Conservation (phyloP, 2,329 filamentous ascomycete genomes). For the Penicillium sp. region DNA sequence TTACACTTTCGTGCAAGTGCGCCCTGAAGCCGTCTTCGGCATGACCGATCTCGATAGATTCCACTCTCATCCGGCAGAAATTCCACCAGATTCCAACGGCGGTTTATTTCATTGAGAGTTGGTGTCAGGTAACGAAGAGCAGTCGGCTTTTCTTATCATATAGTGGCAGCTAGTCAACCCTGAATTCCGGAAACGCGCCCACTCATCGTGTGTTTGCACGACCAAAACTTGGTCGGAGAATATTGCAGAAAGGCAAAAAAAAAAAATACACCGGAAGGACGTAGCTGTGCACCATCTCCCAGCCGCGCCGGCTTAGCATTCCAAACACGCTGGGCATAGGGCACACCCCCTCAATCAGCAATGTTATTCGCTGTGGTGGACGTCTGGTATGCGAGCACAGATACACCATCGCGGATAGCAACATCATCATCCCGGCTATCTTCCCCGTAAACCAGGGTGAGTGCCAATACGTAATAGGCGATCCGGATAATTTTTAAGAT, state of each 20-base stretch:
- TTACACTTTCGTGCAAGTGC: slow-evolving; percentile 13
- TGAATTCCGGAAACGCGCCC: not conserved
- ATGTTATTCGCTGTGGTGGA: slow-evolving; percentile 10
- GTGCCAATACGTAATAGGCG: slow-evolving; percentile 2
- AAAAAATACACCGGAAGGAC: slow-evolving; percentile 11
- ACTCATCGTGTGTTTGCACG: slow-evolving; percentile 12
- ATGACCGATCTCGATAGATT: slow-evolving; percentile 22
- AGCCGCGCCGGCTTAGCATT: slow-evolving; percentile 16
- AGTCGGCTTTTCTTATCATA: not conserved
- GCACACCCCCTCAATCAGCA: slow-evolving; percentile 5
- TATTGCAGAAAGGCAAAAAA: not conserved
- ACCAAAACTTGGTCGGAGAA: slow-evolving; percentile 10
- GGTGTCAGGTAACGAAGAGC: not conserved
- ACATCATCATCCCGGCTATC: slow-evolving; percentile 3
- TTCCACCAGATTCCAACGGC: slow-evolving; percentile 1
- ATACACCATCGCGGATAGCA: not conserved
- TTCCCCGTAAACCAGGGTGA: not conserved
- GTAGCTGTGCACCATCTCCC: not conserved
- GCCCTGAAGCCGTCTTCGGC: slow-evolving; percentile 20
- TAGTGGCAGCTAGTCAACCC: not conserved
- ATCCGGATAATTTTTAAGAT: slow-evolving; percentile 2
- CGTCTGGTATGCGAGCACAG: slow-evolving; percentile 21
- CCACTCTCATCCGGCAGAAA: slow-evolving; percentile 23
- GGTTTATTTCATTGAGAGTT: slow-evolving; percentile 8
- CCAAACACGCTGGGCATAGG: slow-evolving; percentile 14